Percentiles rank a stretch among this genome's conserved stretches.
These are phyloP conservation scores for Ligustrum vulgare DNA, from an alignment of 257 asterid species.

Conservation along the genomic window DNA sequence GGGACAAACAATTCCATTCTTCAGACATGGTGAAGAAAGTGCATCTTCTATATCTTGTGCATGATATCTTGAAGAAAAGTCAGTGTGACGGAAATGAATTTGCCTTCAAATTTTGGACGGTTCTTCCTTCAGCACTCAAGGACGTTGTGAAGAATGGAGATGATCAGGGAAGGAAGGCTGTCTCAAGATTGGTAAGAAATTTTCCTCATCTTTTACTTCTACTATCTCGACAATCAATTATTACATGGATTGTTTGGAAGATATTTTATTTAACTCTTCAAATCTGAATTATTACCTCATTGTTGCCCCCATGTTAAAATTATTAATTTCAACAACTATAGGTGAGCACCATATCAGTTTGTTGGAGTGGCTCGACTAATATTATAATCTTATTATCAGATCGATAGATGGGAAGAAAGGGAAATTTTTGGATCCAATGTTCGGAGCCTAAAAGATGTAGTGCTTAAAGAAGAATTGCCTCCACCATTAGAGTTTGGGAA, in stretches of 20 bases:
- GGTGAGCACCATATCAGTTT: not conserved
- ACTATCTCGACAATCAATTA: not conserved
- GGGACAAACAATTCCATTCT: no score
- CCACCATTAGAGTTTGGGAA: conserved; percentile 70
- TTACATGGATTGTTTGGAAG: not conserved
- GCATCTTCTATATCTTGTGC: no score
- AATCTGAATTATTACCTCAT: not conserved
- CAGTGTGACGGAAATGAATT: no score
- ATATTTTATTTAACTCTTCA: not conserved
- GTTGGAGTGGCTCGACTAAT: conserved; percentile 14
- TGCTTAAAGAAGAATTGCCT: conserved; percentile 80
- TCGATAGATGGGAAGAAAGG: conserved; percentile 92
- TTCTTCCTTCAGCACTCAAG: no score
- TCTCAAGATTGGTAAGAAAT: no score
- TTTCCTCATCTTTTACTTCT: no score
- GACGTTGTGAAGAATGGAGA: no score
- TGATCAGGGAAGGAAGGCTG: no score
- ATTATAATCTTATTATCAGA: conserved; percentile 41
- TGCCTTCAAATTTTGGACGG: no score
- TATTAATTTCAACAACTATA: conserved; percentile 1
- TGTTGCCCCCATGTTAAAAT: not conserved
- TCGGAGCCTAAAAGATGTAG: conserved; percentile 61
- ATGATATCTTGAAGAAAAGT: no score
- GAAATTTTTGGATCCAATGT: conserved; percentile 80
- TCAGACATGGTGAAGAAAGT: no score